A percentile compares a stretch with the other conserved stretches of the same genome.
Evolutionary conservation across 2,329 filamentous ascomycete genomes (phyloP).

Genomic region (Hirsutella minnesotensis): DNA sequence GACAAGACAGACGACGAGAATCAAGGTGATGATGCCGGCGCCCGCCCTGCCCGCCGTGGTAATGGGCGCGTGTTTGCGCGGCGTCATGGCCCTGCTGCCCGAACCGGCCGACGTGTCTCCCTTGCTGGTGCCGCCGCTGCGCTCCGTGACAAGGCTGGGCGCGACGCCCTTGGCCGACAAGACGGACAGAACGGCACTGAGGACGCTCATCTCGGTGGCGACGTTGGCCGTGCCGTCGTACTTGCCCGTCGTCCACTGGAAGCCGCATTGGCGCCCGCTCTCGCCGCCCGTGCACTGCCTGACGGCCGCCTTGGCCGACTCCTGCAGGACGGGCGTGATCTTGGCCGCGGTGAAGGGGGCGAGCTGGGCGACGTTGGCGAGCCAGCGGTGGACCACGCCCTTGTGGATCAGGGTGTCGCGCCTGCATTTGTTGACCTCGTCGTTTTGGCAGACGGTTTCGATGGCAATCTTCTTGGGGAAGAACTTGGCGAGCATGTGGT

Average conservation of each 20-base stretch:
- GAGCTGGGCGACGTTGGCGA: conserved; percentile 37
- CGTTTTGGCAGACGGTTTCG: conserved; percentile 50
- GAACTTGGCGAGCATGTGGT: conserved; percentile 28
- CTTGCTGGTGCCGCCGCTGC: conserved; percentile 36
- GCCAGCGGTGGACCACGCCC: conserved; percentile 43
- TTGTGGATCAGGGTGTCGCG: conserved; percentile 31
- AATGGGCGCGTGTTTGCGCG: conserved; percentile 12
- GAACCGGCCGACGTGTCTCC: conserved; percentile 28
- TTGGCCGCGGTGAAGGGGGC: conserved; percentile 37
- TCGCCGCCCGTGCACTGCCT: conserved; percentile 38
- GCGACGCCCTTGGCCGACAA: conserved; percentile 25
- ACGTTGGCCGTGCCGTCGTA: conserved; percentile 43
- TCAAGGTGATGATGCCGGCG: conserved; percentile 23
- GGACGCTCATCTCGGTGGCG: conserved; percentile 46
- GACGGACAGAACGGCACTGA: conserved; percentile 41
- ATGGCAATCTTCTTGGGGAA: conserved; percentile 44
- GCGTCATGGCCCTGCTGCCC: conserved; percentile 16
- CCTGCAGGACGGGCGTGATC: conserved; percentile 37
- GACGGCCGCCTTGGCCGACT: conserved; percentile 40
- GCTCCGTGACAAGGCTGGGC: conserved; percentile 26
- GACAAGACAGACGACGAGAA: conserved; percentile 20
- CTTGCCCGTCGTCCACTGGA: conserved; percentile 35
- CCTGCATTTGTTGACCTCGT: conserved; percentile 25
- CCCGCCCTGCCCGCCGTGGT: conserved; percentile 30
- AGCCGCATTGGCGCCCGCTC: conserved; percentile 36